These are phyloP conservation scores for Monosporascus sp. DNA, from an alignment of 2,329 filamentous ascomycete genomes.

Conservation along the genomic window DNA sequence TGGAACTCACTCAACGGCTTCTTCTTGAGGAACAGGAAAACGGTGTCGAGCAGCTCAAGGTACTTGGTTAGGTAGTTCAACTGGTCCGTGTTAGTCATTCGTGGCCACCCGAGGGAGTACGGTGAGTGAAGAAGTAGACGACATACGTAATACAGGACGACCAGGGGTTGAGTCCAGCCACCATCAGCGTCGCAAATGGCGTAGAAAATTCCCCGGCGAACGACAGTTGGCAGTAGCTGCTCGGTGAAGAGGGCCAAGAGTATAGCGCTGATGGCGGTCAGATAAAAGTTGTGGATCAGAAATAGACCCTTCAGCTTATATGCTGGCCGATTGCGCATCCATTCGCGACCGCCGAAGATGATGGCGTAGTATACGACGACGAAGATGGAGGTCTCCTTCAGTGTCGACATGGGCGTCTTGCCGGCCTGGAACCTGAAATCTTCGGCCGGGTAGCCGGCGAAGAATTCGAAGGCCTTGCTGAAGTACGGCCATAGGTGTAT, in stretches of 20 bases:
- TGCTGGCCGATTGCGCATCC: conserved; percentile 82
- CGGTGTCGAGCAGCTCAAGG: conserved; percentile 88
- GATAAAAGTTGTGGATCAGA: conserved; percentile 93
- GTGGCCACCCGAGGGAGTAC: conserved; percentile 1
- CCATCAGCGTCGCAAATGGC: conserved; percentile 77
- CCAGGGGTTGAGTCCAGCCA: conserved; percentile 89
- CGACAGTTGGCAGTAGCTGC: conserved; percentile 80
- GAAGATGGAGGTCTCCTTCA: conserved; percentile 75
- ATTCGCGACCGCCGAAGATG: conserved; percentile 86
- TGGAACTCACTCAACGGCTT: conserved; percentile 75
- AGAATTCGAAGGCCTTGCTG: conserved; percentile 72
- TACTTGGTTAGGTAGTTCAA: conserved; percentile 99
- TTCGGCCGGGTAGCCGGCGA: conserved; percentile 76
- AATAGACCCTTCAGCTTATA: conserved; percentile 87
- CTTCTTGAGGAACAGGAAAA: conserved; percentile 98
- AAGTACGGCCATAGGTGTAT: conserved; percentile 92
- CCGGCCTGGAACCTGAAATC: conserved; percentile 81
- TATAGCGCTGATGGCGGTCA: conserved; percentile 77
- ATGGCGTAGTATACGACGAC: conserved; percentile 86
- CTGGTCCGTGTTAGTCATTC: conserved; percentile 48
- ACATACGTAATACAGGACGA: conserved; percentile 94
- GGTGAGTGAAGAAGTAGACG: not conserved
- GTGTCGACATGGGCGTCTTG: conserved; percentile 82
- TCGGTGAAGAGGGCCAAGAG: conserved; percentile 84
- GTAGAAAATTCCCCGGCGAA: conserved; percentile 77